Conservation (phyloP, 495 filamentous ascomycete species). For the Rusavskia elegans region DNA sequence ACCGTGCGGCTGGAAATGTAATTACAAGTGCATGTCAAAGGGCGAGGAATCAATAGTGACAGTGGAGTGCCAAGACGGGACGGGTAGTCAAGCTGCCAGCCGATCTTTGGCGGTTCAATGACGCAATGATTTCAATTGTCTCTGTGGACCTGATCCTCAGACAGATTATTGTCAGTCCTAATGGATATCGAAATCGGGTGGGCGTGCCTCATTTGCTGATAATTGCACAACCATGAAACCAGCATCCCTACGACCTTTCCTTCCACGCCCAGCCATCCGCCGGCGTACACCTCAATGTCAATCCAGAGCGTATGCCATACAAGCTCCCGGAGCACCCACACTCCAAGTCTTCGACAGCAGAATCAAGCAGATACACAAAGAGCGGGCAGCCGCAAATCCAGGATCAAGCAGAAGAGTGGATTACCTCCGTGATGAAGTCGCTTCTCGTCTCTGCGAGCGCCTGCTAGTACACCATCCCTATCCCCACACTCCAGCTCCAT, state of each 20-base stretch:
- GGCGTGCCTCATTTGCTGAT: too few species aligned
- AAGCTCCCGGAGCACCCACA: slow-evolving; percentile 55
- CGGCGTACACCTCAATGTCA: background rate
- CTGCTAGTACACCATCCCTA: slow-evolving; percentile 43
- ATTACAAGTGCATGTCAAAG: too few species aligned
- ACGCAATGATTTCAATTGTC: too few species aligned
- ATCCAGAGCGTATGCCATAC: slow-evolving; percentile 44
- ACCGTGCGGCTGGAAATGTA: too few species aligned
- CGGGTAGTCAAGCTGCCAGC: too few species aligned
- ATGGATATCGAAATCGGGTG: too few species aligned
- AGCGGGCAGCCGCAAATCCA: slow-evolving; percentile 59
- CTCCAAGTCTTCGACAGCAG: slow-evolving; percentile 83
- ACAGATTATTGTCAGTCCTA: too few species aligned
- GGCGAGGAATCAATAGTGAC: too few species aligned
- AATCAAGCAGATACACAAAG: slow-evolving; percentile 78
- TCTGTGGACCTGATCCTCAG: too few species aligned
- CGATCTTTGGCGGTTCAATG: too few species aligned
- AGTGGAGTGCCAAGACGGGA: too few species aligned
- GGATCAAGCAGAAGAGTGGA: slow-evolving; percentile 64
- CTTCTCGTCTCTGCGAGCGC: slow-evolving; percentile 68
- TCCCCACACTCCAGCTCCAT: background rate
- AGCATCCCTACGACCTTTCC: slow-evolving; percentile 11
- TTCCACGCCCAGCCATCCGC: slow-evolving; percentile 9
- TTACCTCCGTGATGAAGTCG: slow-evolving; percentile 87
- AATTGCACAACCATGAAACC: slow-evolving; percentile 7